These are phyloP conservation scores for Boletus tomentosulus DNA, from an alignment of 768 basidiomycete species.

Conservation along the genomic window DNA sequence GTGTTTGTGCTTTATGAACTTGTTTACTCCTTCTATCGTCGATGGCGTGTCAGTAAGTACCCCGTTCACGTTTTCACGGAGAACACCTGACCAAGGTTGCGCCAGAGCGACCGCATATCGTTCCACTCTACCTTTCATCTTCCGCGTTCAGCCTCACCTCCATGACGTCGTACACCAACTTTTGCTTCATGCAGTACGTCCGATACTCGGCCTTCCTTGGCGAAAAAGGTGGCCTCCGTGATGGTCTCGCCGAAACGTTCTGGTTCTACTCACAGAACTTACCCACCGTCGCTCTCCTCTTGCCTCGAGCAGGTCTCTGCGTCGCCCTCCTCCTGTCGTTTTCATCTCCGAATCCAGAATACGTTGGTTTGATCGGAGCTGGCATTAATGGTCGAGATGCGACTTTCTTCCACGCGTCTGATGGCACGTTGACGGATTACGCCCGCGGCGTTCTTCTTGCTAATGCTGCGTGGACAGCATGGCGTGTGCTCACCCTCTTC, in stretches of 20 bases:
- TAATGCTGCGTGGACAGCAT: constrained; percentile 78
- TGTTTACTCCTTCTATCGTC: constrained; percentile 66
- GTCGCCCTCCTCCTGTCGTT: constrained; percentile 70
- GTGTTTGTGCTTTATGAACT: constrained; percentile 77
- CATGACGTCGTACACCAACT: constrained; percentile 77
- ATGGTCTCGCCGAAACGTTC: constrained; percentile 77
- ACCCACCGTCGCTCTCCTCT: constrained; percentile 73
- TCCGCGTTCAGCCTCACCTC: constrained; percentile 71
- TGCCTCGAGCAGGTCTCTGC: constrained; percentile 77
- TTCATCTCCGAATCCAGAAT: constrained; percentile 45
- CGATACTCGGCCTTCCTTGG: constrained; percentile 64
- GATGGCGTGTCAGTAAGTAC: constrained; percentile 77
- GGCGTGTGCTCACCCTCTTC: constrained; percentile 66
- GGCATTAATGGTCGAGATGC: constrained; percentile 54
- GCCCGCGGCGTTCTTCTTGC: constrained; percentile 75
- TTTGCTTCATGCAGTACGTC: constrained; percentile 79
- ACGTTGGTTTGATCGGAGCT: constrained; percentile 43
- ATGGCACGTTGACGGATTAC: constrained; percentile 71
- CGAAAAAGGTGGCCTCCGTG: constrained; percentile 45
- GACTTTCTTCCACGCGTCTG: constrained; percentile 63
- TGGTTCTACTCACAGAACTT: constrained; percentile 83
- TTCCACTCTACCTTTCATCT: constrained; percentile 80
- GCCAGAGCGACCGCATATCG: constrained; percentile 76
- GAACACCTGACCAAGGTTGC: constrained; percentile 1
- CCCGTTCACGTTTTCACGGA: constrained; percentile 15